phyloP scores from a whole-genome alignment of 108 stramenopile species.

The Cyclostephanos tholiformis region DNA sequence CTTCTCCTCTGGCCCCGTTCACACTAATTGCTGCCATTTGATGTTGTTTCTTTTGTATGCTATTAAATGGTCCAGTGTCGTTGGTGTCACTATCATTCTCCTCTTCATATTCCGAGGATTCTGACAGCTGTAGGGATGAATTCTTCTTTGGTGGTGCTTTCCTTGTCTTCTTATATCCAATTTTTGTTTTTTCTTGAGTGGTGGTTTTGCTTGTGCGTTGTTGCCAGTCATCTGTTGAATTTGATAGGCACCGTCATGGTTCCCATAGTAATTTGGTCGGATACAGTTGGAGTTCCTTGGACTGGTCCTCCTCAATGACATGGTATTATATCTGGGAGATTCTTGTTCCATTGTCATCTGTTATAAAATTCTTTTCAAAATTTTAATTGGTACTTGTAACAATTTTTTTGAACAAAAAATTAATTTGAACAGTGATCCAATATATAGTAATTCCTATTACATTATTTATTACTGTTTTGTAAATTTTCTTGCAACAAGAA shows the following conservation, averaged over 20 bases:
- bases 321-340: background rate
- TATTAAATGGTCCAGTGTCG: background rate
- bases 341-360: background rate
- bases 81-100: no score
- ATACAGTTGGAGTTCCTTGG: background rate
- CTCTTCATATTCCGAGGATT: no score
- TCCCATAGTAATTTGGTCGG: no score
- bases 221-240: no score
- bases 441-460: background rate
- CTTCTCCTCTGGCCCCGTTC: background rate
- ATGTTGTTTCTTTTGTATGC: background rate
- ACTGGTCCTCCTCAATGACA: background rate
- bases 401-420: background rate
- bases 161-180: no score
- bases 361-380: background rate
- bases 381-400: no score
- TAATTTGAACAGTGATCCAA: background rate
- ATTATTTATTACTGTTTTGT: background rate
- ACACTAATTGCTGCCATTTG: background rate
- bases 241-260: no score
- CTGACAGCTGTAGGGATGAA: no score
- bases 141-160: no score
- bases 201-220: no score
- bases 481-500: background rate
- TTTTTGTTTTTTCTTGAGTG: no score